Base-by-base conservation (phyloP, 352 stramenopile species). In the Pythium oligandrum region DNA sequence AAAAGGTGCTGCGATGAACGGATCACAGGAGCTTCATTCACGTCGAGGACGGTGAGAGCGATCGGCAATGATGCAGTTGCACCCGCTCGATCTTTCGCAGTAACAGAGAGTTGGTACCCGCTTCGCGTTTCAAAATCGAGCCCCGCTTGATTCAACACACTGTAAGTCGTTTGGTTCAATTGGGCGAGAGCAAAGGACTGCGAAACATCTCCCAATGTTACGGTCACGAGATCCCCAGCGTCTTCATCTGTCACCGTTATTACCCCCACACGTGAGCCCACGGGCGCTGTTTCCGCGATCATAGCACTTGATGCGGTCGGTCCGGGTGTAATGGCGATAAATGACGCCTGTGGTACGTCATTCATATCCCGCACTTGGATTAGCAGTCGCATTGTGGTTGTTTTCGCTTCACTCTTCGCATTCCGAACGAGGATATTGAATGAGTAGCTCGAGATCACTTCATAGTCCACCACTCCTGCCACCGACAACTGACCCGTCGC, bases 341-440 rank as follows among this genome's bases (percentile, higher is more conserved):
- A 69, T 6, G 38, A 53, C 30, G 83, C 53, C 36, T 63, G 59
- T n/a, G 75, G 75, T 9, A 55, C 10, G 30, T 86, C 75, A n/a
- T 83, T 76, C 9, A 71, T 55, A 55, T 86, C 71, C 4, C 59
- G 43, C 7, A 86, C 63, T 31, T 62, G 10, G 57, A 56, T 7
- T 43, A 48, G 38, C 55, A 66, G n/a, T 34, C 30, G 32, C 33
- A 62, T 40, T 36, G 30, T 63, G 4, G 58, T 69, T 8, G 62
- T 61, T 40, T 68, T 69, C 3, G 54, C 40, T 11, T 68, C 61
- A 2, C 52, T 46, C 50, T 59, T 67, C 2, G 44, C 61, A 17
- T 74, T 77, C 3, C 53, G 43, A 30, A 77, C 64, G 2, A 74
- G 11, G 31, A 77, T 40, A 0, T 57, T 71, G n/a, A 71, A 2